These are phyloP conservation scores for Podospora australis DNA, from an alignment of 495 filamentous ascomycete species.

Conservation along the genomic window DNA sequence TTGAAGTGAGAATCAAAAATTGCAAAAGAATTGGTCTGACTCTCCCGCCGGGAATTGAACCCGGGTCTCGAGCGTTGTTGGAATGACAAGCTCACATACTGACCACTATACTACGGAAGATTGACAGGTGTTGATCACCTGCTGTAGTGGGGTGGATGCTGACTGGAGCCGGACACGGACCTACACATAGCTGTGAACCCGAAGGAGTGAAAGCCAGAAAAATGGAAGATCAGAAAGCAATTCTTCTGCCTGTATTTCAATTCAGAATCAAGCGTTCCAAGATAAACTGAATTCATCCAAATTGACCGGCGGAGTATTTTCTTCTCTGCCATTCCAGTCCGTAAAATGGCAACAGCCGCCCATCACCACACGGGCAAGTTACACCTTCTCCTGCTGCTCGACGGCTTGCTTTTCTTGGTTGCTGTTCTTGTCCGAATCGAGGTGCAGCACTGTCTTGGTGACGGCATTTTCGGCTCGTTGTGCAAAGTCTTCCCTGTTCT, in stretches of 20 bases:
- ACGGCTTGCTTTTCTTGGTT: too few species aligned
- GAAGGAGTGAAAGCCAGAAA: too few species aligned
- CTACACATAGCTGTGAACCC: too few species aligned
- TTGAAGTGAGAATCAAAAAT: background rate
- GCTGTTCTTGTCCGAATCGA: slow-evolving; percentile 3
- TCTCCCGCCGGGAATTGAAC: slow-evolving; percentile 1
- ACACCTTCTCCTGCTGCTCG: slow-evolving; percentile 5
- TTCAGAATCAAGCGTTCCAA: too few species aligned
- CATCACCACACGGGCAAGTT: background rate
- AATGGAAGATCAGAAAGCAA: too few species aligned
- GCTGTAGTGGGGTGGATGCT: too few species aligned
- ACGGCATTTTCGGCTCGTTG: slow-evolving; percentile 8
- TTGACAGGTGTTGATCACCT: background rate
- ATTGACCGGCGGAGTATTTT: too few species aligned
- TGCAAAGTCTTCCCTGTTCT: slow-evolving; percentile 18
- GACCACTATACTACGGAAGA: slow-evolving; percentile 1
- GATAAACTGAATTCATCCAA: too few species aligned
- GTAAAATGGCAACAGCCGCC: background rate
- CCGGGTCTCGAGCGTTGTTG: slow-evolving; percentile 1
- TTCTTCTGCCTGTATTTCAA: too few species aligned
- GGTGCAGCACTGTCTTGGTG: slow-evolving; percentile 9
- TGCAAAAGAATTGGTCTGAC: background rate
- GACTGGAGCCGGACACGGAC: too few species aligned
- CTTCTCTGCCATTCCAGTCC: background rate
- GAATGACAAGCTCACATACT: slow-evolving; percentile 1